Evolutionary conservation across 345 rosid species (phyloP).

Genomic region (Eutrema japonicum): DNA sequence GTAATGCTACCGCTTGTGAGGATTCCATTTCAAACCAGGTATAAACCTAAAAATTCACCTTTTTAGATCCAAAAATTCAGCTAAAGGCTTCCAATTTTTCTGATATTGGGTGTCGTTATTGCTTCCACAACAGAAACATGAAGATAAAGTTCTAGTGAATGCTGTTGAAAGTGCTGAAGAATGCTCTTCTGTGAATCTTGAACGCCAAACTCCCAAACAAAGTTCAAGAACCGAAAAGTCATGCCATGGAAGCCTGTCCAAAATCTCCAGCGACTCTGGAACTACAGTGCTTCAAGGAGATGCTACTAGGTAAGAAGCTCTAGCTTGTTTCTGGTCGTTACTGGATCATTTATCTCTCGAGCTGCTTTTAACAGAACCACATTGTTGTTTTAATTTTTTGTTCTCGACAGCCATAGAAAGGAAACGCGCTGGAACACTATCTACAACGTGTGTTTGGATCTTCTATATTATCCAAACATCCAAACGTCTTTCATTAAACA

Average conservation of each 20-base stretch:
- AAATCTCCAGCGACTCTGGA: conserved; percentile 45
- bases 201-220: conserved; percentile 56
- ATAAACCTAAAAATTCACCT: conserved; percentile 32
- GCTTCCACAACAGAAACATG: conserved; percentile 43
- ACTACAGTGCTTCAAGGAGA: conserved; percentile 46
- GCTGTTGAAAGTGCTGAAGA: conserved; percentile 38
- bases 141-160: conserved; percentile 38
- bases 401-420: conserved; percentile 46
- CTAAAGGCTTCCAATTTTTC: conserved; percentile 8
- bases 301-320: conserved; percentile 40
- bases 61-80: background rate
- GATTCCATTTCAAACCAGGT: conserved; percentile 58
- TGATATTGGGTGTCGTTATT: conserved; percentile 15
- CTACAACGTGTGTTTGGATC: conserved; percentile 70
- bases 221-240: conserved; percentile 40
- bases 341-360: conserved; percentile 11
- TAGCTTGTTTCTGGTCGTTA: conserved; percentile 21
- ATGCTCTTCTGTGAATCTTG: conserved; percentile 42
- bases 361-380: conserved; percentile 20
- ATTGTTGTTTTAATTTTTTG: conserved; percentile 18
- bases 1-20: conserved; percentile 41
- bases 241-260: conserved; percentile 49
- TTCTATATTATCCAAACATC: conserved; percentile 60
- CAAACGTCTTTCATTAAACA: conserved; percentile 40
- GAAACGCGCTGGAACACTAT: conserved; percentile 66